Conservation (phyloP, 768 basidiomycete genomes). For the Paxillus rubicundulus region DNA sequence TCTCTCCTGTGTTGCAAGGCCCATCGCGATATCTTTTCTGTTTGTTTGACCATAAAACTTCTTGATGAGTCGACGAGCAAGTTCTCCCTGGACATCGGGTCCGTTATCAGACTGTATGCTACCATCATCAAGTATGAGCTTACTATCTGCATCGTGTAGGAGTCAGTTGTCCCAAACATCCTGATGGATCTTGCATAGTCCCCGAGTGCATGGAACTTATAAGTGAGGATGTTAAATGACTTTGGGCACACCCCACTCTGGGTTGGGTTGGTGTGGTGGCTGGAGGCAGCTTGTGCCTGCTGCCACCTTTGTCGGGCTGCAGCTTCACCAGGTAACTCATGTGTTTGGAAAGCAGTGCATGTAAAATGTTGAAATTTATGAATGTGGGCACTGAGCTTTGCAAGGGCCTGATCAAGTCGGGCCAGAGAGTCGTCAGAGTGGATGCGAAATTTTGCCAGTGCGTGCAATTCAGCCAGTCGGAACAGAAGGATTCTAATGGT, state of each 20-base stretch:
- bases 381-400: constrained; percentile 8
- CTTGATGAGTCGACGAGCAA: too few relatives aligned
- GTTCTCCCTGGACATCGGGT: too few relatives aligned
- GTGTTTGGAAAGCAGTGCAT: constrained; percentile 25
- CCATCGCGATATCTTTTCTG: too few relatives aligned
- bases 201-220: constrained; percentile 28
- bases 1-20: too few relatives aligned
- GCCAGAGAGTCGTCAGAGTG: too few relatives aligned
- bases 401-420: too few relatives aligned
- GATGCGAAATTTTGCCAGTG: too few relatives aligned
- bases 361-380: constrained; percentile 31
- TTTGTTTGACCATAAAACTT: too few relatives aligned
- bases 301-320: constrained; percentile 25
- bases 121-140: too few relatives aligned
- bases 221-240: constrained; percentile 25
- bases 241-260: neutral
- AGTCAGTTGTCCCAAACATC: constrained; percentile 24
- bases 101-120: too few relatives aligned
- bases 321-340: constrained; percentile 39
- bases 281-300: constrained; percentile 2
- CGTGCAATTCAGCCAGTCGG: too few relatives aligned
- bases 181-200: constrained; percentile 21
- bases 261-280: neutral
- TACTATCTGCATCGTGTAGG: constrained; percentile 19
- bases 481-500: too few relatives aligned